Evolutionary conservation across 164 flowering plant genomes (phyloP).

Genomic region (Umbellularia californica): DNA sequence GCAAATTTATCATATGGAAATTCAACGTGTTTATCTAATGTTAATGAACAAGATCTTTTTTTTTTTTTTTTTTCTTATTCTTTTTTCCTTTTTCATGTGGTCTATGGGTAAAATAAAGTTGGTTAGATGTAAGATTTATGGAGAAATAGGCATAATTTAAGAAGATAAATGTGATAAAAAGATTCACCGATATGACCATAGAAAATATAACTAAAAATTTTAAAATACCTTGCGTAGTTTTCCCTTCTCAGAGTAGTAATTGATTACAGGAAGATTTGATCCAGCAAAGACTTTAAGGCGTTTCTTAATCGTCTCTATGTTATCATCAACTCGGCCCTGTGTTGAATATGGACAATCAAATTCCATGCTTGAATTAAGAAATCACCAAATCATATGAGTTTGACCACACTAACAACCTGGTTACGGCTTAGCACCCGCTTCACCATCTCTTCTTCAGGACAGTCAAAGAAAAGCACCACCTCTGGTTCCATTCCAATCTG

Average conservation of each 20-base stretch:
- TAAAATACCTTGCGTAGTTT: slow-evolving; percentile 63
- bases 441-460: slow-evolving; percentile 94
- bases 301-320: slow-evolving; percentile 71
- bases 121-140: neutral
- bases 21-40: neutral
- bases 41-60: too few species aligned
- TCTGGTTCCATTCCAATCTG: slow-evolving; percentile 77
- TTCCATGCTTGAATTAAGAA: neutral
- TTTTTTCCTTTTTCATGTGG: neutral
- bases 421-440: slow-evolving; percentile 85
- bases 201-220: neutral
- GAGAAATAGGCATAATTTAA: too few species aligned
- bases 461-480: slow-evolving; percentile 82
- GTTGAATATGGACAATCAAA: neutral
- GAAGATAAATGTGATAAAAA: neutral
- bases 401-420: slow-evolving; percentile 57
- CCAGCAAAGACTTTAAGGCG: slow-evolving; percentile 67
- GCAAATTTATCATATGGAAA: neutral
- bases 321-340: slow-evolving; percentile 96
- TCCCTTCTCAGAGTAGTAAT: slow-evolving; percentile 62
- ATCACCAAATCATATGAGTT: neutral
- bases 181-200: neutral
- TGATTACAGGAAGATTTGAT: slow-evolving; percentile 72
- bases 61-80: too few species aligned
- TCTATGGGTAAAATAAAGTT: too few species aligned